phyloP scores from a whole-genome alignment of 805 yeast species.

The Ogataea glucozyma region DNA sequence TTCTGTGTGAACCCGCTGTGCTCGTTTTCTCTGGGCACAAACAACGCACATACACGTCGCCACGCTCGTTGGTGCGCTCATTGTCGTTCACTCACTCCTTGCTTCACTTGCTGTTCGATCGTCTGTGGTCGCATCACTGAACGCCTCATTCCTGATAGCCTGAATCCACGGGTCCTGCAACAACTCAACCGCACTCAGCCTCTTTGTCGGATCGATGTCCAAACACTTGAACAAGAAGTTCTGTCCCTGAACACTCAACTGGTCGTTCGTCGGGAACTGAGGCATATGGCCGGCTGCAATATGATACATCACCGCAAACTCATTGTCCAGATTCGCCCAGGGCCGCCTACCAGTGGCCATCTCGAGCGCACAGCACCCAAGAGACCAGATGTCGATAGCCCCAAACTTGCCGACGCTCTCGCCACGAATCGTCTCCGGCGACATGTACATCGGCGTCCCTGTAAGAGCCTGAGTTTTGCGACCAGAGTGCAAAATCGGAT shows the following conservation, averaged over 20 bases:
- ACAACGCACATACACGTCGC: too few relatives aligned
- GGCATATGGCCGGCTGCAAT: slow-evolving; percentile 96
- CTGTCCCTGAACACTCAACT: slow-evolving; percentile 72
- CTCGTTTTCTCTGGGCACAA: too few relatives aligned
- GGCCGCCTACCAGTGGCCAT: slow-evolving; percentile 97
- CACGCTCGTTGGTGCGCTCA: too few relatives aligned
- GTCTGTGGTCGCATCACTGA: slow-evolving; percentile 47
- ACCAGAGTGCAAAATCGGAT: slow-evolving; percentile 24
- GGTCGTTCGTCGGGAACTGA: slow-evolving; percentile 75
- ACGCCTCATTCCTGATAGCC: slow-evolving; percentile 67
- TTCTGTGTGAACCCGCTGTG: too few relatives aligned
- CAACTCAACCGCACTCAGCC: slow-evolving; percentile 83
- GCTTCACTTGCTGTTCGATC: too few relatives aligned
- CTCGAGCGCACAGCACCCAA: slow-evolving; percentile 93
- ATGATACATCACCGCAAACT: slow-evolving; percentile 98
- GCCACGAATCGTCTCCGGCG: slow-evolving; percentile 94
- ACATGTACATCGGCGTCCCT: slow-evolving; percentile 99
- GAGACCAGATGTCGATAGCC: slow-evolving; percentile 88
- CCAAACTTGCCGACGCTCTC: slow-evolving; percentile 59
- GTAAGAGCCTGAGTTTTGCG: slow-evolving; percentile 48
- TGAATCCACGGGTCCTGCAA: slow-evolving; percentile 89
- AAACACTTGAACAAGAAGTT: slow-evolving; percentile 73
- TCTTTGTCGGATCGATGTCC: slow-evolving; percentile 75
- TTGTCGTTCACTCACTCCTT: too few relatives aligned
- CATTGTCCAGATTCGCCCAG: slow-evolving; percentile 95